Base-by-base conservation (phyloP, 345 rosid species). In the Dimocarpus longan region DNA sequence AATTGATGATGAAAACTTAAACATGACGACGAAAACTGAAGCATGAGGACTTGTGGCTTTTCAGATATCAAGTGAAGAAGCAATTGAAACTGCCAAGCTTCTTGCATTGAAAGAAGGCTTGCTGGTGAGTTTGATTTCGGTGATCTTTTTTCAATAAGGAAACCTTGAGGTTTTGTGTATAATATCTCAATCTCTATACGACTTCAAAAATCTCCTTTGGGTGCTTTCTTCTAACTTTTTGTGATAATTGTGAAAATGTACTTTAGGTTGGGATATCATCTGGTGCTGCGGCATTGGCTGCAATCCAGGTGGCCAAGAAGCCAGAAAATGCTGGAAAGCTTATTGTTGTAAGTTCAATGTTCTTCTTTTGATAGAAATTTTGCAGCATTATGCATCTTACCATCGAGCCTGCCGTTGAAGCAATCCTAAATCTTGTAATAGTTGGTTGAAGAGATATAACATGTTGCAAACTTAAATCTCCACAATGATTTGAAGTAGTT, bases 211-310 rank as follows among this genome's bases (percentile, higher is more conserved):
- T 62, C 22, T 32, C 37, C 21, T 7, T 13, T 10, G 62, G 69
- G 43, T 48, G 42, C 24, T 9, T 68, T 57, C 6, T 37, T 42
- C 52, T 4, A 26, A 40, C 70, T n/a, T 70, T 0, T 19, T 6
- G 8, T 69, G 76, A n/a, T 28, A 60, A 60, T 8, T 68, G 62
- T 11, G 70, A 44, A 73, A 16, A 28, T 21, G 28, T 42, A 32
- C 28, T 78, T 6, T 80, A 88, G 96, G 96, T 90, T 0, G 96
- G 96, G n/a, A 90, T 92, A 78, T 92, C 93, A 66, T 92, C 92
- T 0, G 93, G 93, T 24, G 91, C 89, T 12, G 95, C 89, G 0
- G 82, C 93, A 0, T 90, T 88, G 0, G 90, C 93, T 19, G 91
- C 93, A 79, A 81, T 90, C 28, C 76, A 66, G 81, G 57, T 88